Conservation (phyloP, 2,329 filamentous ascomycete species). For the Fusarium caatingaense region DNA sequence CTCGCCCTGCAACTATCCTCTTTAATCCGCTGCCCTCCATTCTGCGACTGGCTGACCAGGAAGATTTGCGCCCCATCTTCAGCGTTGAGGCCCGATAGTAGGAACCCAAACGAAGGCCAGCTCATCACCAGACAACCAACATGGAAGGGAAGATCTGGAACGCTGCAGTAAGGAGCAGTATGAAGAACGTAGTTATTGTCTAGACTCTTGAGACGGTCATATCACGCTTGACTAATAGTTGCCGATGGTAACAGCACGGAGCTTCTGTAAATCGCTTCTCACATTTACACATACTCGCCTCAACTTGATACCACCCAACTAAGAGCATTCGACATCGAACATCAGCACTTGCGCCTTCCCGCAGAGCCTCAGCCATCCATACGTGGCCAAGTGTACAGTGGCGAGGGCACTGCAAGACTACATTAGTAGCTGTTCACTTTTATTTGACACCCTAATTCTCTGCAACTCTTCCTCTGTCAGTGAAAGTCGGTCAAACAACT, state of each 20-base stretch:
- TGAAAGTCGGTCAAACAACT: neutral
- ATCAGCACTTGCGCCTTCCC: slow-evolving; percentile 28
- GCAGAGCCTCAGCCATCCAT: slow-evolving; percentile 41
- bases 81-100: slow-evolving; percentile 39
- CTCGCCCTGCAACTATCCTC: slow-evolving; percentile 33
- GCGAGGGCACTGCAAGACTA: slow-evolving; percentile 8
- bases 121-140: slow-evolving; percentile 26
- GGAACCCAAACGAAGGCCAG: slow-evolving; percentile 17
- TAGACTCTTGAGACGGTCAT: neutral
- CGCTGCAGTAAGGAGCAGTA: neutral
- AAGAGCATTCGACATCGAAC: slow-evolving; percentile 10
- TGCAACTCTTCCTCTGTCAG: neutral
- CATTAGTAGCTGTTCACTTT: neutral
- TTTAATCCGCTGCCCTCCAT: slow-evolving; percentile 36
- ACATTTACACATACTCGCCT: slow-evolving; percentile 29
- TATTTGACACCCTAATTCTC: neutral
- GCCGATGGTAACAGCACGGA: neutral
- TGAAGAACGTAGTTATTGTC: neutral
- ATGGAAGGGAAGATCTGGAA: neutral
- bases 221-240: neutral
- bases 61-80: slow-evolving; percentile 33
- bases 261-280: neutral
- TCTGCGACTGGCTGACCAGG: slow-evolving; percentile 31
- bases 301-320: slow-evolving; percentile 36
- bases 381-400: slow-evolving; percentile 35